Conservation (phyloP, 257 asterid species). For the Solanum sejunctum region DNA sequence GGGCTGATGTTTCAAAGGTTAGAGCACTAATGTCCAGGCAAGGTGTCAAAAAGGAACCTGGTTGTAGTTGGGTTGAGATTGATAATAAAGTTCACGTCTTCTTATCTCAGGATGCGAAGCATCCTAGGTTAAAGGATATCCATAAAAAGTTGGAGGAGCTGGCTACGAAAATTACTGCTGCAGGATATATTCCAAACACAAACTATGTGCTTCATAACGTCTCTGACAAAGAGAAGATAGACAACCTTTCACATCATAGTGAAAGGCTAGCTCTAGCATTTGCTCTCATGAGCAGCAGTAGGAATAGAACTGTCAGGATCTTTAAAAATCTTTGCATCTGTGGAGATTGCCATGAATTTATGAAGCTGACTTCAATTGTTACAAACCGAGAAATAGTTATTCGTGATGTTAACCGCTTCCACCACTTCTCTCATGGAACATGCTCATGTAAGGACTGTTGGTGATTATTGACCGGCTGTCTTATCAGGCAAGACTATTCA, state of each 20-base stretch:
- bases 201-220: slow-evolving; percentile 44
- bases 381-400: slow-evolving; percentile 46
- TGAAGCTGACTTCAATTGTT: slow-evolving; percentile 48
- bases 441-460: slow-evolving; percentile 81
- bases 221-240: slow-evolving; percentile 35
- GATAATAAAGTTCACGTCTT: slow-evolving; percentile 60
- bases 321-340: slow-evolving; percentile 79
- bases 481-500: neutral
- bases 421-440: slow-evolving; percentile 46
- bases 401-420: slow-evolving; percentile 58
- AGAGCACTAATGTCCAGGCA: slow-evolving; percentile 43
- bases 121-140: slow-evolving; percentile 45
- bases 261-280: slow-evolving; percentile 78
- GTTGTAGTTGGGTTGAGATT: slow-evolving; percentile 79
- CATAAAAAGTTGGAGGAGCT: slow-evolving; percentile 48
- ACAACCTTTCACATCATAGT: slow-evolving; percentile 60
- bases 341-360: slow-evolving; percentile 86
- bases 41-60: slow-evolving; percentile 79
- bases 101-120: slow-evolving; percentile 60
- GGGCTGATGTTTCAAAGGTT: slow-evolving; percentile 57
- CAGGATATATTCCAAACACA: slow-evolving; percentile 54
- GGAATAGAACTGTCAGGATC: slow-evolving; percentile 36
- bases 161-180: slow-evolving; percentile 18
- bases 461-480: slow-evolving; percentile 22
- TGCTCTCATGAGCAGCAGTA: slow-evolving; percentile 41